Conservation (phyloP, 371 early-diverging fungal species). For the Rhizopus delemar region DNA sequence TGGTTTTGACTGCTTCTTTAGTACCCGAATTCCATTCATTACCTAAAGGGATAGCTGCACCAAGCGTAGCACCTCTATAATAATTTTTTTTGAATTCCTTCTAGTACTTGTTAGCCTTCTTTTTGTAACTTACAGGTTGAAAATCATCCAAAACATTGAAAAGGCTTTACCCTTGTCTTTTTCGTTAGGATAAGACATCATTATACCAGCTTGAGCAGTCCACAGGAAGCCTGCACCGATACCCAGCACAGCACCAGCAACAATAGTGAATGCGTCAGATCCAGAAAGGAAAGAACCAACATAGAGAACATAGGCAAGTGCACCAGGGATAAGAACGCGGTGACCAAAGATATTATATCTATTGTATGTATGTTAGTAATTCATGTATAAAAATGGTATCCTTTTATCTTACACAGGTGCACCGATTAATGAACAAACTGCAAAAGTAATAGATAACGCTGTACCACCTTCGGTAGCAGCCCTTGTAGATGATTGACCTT, state of each 20-base stretch:
- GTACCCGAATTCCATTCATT: slow-evolving; percentile 42
- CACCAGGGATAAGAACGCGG: slow-evolving; percentile 52
- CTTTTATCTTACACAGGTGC: slow-evolving; percentile 50
- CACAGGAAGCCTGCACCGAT: slow-evolving; percentile 43
- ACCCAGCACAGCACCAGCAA: slow-evolving; percentile 65
- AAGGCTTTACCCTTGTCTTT: slow-evolving; percentile 70
- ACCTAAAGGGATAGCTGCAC: slow-evolving; percentile 24
- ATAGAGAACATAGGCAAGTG: slow-evolving; percentile 57
- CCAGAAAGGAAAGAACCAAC: slow-evolving; percentile 55
- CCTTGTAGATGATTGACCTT: slow-evolving; percentile 55
- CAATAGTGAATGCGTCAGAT: slow-evolving; percentile 46
- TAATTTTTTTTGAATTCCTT: not conserved
- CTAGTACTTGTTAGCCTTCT: not conserved
- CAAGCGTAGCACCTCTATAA: slow-evolving; percentile 23
- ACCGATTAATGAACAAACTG: slow-evolving; percentile 60
- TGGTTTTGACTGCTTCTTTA: slow-evolving; percentile 30
- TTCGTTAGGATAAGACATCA: slow-evolving; percentile 78
- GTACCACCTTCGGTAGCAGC: slow-evolving; percentile 66
- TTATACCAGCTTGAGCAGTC: slow-evolving; percentile 73
- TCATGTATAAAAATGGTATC: not conserved
- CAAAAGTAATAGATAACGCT: slow-evolving; percentile 65
- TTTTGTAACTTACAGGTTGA: slow-evolving; percentile 55
- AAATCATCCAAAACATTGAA: slow-evolving; percentile 74
- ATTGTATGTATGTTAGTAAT: not conserved
- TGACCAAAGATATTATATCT: slow-evolving; percentile 60